Evolutionary conservation across 2,329 filamentous ascomycete genomes (phyloP).

Genomic region (Fusarium anthophilum): DNA sequence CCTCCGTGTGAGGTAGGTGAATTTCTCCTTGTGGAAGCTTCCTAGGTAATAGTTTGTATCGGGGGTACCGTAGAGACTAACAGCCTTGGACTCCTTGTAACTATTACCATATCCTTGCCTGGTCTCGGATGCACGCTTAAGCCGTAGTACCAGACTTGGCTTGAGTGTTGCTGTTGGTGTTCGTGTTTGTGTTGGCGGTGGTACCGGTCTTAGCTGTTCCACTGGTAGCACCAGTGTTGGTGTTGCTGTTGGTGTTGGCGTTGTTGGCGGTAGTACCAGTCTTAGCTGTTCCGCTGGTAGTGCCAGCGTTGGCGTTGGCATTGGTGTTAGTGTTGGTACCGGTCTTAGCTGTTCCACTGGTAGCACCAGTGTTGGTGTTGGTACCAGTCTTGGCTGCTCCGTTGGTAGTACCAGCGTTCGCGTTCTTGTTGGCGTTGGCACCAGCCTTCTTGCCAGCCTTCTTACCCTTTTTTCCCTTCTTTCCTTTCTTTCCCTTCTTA

Average conservation of each 20-base stretch:
- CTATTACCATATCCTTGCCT: background rate
- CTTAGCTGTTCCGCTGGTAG: background rate
- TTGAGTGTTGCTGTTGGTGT: background rate
- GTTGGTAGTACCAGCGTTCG: background rate
- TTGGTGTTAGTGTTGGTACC: background rate
- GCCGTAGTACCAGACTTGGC: background rate
- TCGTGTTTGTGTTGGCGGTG: background rate
- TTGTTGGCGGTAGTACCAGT: background rate
- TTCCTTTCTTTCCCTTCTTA: background rate
- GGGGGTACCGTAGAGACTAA: background rate
- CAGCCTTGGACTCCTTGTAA: background rate
- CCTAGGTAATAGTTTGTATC: background rate
- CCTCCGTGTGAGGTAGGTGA: background rate
- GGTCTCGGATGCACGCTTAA: too few species aligned
- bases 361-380: background rate
- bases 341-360: too few species aligned
- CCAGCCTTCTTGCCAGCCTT: background rate
- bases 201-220: background rate
- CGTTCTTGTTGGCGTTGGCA: background rate
- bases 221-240: background rate
- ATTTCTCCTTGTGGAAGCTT: background rate
- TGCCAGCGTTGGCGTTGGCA: background rate
- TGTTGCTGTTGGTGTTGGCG: background rate
- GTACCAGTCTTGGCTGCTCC: background rate
- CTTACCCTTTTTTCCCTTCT: background rate